A percentile compares a stretch with the other conserved stretches of the same genome.
Conservation (phyloP, 2,329 filamentous ascomycete species). For the Aspergillus luchuensis region DNA sequence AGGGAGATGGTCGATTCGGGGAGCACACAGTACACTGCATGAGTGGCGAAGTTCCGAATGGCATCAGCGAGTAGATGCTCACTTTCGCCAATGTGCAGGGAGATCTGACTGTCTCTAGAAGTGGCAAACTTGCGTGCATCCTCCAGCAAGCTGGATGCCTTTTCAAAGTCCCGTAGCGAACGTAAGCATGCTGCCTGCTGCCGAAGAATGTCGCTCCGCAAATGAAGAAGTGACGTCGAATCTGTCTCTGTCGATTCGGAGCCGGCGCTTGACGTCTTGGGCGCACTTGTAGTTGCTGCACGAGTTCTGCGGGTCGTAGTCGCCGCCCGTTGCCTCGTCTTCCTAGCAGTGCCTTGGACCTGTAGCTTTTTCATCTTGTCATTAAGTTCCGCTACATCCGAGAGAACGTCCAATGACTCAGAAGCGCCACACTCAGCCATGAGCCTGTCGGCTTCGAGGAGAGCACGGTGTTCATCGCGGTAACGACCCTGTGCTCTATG, state of each 20-base stretch:
- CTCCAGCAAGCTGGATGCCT: constrained; percentile 58
- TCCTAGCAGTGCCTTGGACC: constrained; percentile 33
- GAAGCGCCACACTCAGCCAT: constrained; percentile 45
- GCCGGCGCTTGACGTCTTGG: constrained; percentile 22
- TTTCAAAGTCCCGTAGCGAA: constrained; percentile 54
- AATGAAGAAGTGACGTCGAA: constrained; percentile 42
- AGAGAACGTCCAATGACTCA: constrained; percentile 31
- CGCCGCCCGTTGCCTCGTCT: constrained; percentile 27
- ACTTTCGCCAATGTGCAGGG: constrained; percentile 46
- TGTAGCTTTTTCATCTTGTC: constrained; percentile 47
- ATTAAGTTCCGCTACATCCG: constrained; percentile 40
- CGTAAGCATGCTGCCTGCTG: constrained; percentile 55
- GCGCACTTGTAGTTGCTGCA: constrained; percentile 29
- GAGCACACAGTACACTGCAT: constrained; percentile 84
- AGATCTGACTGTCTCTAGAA: constrained; percentile 63
- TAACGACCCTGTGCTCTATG: constrained; percentile 51
- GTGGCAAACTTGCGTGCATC: constrained; percentile 36
- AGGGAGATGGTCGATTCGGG: constrained; percentile 92
- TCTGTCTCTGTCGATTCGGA: constrained; percentile 30
- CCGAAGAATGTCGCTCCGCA: constrained; percentile 54
- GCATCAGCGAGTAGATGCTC: constrained; percentile 42
- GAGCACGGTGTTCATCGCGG: constrained; percentile 52
- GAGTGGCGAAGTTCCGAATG: constrained; percentile 63
- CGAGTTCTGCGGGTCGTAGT: constrained; percentile 34
- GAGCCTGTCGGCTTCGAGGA: constrained; percentile 51